These are phyloP conservation scores for Sporothrix brasiliensis DNA, from an alignment of 2,329 filamentous ascomycete species.

Conservation along the genomic window DNA sequence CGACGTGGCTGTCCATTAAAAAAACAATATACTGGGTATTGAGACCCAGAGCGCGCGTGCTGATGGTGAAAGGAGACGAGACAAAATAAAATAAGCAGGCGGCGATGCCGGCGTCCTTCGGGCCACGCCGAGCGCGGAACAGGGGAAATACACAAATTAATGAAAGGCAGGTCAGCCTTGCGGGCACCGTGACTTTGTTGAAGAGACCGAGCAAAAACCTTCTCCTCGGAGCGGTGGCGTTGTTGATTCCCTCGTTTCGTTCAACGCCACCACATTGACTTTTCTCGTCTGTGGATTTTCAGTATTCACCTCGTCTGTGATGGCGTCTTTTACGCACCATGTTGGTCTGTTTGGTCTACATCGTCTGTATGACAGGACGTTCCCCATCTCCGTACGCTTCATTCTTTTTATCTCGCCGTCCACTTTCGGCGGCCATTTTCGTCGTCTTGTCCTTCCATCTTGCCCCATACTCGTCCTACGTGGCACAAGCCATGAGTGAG, in stretches of 20 bases:
- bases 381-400: slow-evolving; percentile 19
- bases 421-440: neutral
- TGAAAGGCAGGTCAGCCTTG: neutral
- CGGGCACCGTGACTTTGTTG: neutral
- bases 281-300: neutral
- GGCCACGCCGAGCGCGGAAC: slow-evolving; percentile 20
- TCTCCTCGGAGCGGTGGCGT: neutral
- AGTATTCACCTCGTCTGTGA: neutral
- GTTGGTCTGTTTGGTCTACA: neutral
- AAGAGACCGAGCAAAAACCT: neutral
- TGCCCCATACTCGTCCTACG: slow-evolving; percentile 14
- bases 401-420: slow-evolving; percentile 7
- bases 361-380: slow-evolving; percentile 9
- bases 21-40: neutral
- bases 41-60: neutral
- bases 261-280: slow-evolving; percentile 12
- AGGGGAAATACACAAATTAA: neutral
- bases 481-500: neutral
- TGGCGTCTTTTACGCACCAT: slow-evolving; percentile 5
- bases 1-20: slow-evolving; percentile 1
- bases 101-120: neutral
- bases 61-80: neutral
- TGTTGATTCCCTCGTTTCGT: neutral
- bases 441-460: neutral
- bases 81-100: slow-evolving; percentile 1